These are phyloP conservation scores for Veloporphyrellus conicus DNA, from an alignment of 1,284 basidiomycete species.

Conservation along the genomic window DNA sequence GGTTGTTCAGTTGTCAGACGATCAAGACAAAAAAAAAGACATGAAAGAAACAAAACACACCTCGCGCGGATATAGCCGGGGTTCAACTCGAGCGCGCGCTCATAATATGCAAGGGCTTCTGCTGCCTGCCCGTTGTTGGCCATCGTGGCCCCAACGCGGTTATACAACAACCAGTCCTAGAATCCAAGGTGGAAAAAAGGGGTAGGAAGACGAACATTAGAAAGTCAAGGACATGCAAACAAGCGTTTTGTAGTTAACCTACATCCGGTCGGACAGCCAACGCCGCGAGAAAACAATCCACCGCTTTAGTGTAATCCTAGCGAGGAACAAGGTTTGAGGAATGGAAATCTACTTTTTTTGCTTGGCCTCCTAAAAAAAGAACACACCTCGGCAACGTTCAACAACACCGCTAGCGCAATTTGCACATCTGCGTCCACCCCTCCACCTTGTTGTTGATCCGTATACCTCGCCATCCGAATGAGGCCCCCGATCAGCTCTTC, in stretches of 20 bases:
- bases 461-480: slow-evolving; percentile 63
- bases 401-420: slow-evolving; percentile 88
- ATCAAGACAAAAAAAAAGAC: neutral
- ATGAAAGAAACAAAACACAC: slow-evolving; percentile 38
- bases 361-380: neutral
- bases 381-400: slow-evolving; percentile 84
- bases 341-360: neutral
- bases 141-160: slow-evolving; percentile 93
- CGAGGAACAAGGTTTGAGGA: neutral
- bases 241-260: too few species aligned
- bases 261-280: slow-evolving; percentile 85
- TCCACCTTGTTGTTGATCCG: slow-evolving; percentile 24
- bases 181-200: too few species aligned
- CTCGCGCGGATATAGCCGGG: slow-evolving; percentile 91
- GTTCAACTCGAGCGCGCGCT: slow-evolving; percentile 84
- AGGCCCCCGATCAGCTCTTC: slow-evolving; percentile 54
- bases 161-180: slow-evolving; percentile 94
- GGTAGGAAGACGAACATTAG: neutral
- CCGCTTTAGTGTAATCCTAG: slow-evolving; percentile 85
- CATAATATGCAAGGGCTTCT: slow-evolving; percentile 87
- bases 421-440: slow-evolving; percentile 89
- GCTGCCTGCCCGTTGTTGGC: slow-evolving; percentile 85
- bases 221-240: too few species aligned
- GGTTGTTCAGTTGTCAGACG: neutral
- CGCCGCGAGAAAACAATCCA: slow-evolving; percentile 92